phyloP scores from a whole-genome alignment of 2,329 filamentous ascomycete species.

The Colletotrichum orbiculare region DNA sequence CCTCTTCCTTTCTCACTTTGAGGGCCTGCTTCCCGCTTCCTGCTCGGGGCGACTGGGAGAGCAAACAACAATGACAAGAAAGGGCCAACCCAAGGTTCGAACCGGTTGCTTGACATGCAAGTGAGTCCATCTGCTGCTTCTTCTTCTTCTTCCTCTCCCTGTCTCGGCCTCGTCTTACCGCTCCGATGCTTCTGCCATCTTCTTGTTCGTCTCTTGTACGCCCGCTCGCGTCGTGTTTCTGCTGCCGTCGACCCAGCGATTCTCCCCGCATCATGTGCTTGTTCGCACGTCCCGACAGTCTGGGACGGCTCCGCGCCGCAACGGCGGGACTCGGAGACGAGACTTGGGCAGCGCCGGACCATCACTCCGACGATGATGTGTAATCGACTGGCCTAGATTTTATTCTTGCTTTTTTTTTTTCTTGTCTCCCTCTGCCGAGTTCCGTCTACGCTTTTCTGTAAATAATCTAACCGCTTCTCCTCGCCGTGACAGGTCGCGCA shows the following conservation, averaged over 20 bases:
- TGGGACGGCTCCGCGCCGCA: not conserved
- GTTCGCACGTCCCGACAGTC: not conserved
- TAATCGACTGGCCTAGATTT: too few relatives aligned
- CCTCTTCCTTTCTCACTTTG: slow-evolving; percentile 3
- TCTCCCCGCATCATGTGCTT: not conserved
- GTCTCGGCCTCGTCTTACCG: too few relatives aligned
- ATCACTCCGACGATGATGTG: too few relatives aligned
- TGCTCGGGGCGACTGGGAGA: not conserved
- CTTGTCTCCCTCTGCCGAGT: not conserved
- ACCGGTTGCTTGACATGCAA: slow-evolving; percentile 67
- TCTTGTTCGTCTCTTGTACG: not conserved
- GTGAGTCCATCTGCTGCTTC: slow-evolving; percentile 46
- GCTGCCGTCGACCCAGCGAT: not conserved
- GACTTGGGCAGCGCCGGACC: not conserved
- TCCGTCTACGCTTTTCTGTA: too few relatives aligned
- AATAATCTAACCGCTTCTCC: not conserved
- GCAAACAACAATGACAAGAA: slow-evolving; percentile 27
- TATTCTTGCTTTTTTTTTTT: not conserved
- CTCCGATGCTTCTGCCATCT: not conserved
- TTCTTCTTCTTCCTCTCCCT: not conserved
- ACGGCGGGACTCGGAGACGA: not conserved
- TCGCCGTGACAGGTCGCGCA: slow-evolving; percentile 55
- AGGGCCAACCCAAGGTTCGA: slow-evolving; percentile 50
- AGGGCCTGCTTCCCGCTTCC: not conserved
- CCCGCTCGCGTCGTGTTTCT: not conserved